Conservation (phyloP, 2,329 filamentous ascomycete species). For the Lasiodiplodia gonubiensis region DNA sequence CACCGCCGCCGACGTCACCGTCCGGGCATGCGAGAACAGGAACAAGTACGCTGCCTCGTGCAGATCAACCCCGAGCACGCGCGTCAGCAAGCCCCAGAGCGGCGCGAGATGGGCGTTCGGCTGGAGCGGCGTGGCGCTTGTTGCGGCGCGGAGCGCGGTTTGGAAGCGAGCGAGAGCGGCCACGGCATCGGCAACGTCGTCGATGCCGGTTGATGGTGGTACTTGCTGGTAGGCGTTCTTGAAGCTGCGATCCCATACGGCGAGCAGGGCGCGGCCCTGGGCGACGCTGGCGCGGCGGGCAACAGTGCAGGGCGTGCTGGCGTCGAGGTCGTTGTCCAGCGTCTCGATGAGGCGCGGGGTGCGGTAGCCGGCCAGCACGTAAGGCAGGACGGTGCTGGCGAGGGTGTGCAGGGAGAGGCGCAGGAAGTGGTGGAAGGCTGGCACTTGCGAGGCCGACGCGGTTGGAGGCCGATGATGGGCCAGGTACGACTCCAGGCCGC, state of each 20-base stretch:
- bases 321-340: slow-evolving; percentile 78
- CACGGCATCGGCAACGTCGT: slow-evolving; percentile 30
- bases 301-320: slow-evolving; percentile 78
- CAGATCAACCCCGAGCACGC: slow-evolving; percentile 64
- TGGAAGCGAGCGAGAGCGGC: slow-evolving; percentile 41
- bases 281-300: slow-evolving; percentile 75
- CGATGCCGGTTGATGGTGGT: too few species aligned
- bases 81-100: slow-evolving; percentile 70
- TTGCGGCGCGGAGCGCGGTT: slow-evolving; percentile 35
- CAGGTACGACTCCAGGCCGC: slow-evolving; percentile 80
- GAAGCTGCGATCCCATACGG: slow-evolving; percentile 77
- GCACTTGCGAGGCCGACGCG: slow-evolving; percentile 36
- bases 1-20: slow-evolving; percentile 76
- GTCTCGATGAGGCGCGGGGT: slow-evolving; percentile 57
- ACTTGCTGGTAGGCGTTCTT: slow-evolving; percentile 39
- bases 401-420: slow-evolving; percentile 72
- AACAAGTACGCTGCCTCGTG: slow-evolving; percentile 76
- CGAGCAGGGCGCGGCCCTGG: slow-evolving; percentile 75
- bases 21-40: slow-evolving; percentile 76
- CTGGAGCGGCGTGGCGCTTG: slow-evolving; percentile 32
- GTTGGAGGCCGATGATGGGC: slow-evolving; percentile 62
- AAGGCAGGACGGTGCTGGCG: slow-evolving; percentile 75
- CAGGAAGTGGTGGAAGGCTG: slow-evolving; percentile 69
- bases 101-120: slow-evolving; percentile 69
- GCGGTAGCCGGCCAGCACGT: slow-evolving; percentile 71